Conservation (phyloP, 257 asterid genomes). For the Striga asiatica region DNA sequence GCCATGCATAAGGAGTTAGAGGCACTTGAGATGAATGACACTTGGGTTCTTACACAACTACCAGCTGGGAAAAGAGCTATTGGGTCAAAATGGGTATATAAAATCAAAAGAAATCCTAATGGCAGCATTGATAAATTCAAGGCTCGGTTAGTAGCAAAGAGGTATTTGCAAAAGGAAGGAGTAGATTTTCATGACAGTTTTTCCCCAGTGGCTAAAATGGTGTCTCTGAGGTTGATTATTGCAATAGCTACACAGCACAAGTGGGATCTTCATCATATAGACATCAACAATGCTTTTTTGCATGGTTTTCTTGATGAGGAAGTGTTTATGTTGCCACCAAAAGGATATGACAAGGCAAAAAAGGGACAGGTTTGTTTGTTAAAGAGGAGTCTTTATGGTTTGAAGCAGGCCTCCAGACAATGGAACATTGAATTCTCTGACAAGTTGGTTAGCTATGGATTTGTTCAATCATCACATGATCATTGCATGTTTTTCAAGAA, state of each 20-base stretch:
- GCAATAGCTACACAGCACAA: background rate
- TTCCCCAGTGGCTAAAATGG: background rate
- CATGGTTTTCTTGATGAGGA: background rate
- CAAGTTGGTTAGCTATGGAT: background rate
- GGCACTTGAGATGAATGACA: no score
- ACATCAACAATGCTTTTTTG: background rate
- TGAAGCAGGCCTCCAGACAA: conserved; percentile 2
- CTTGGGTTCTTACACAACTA: no score
- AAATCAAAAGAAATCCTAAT: no score
- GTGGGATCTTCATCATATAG: no score
- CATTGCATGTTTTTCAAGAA: background rate
- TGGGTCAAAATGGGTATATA: no score
- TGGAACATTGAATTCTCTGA: background rate
- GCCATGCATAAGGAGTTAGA: no score
- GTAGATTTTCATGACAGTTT: background rate
- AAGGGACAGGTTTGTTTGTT: background rate
- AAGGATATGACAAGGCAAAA: background rate
- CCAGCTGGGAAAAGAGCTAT: no score
- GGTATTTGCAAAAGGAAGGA: background rate
- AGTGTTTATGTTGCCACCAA: background rate
- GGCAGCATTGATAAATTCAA: background rate
- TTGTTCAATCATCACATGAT: background rate
- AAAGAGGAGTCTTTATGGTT: background rate
- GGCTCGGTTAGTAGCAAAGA: no score
- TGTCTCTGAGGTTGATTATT: background rate